These are phyloP conservation scores for Peronosclerospora sorghi DNA, from an alignment of 352 stramenopile species.

Conservation along the genomic window DNA sequence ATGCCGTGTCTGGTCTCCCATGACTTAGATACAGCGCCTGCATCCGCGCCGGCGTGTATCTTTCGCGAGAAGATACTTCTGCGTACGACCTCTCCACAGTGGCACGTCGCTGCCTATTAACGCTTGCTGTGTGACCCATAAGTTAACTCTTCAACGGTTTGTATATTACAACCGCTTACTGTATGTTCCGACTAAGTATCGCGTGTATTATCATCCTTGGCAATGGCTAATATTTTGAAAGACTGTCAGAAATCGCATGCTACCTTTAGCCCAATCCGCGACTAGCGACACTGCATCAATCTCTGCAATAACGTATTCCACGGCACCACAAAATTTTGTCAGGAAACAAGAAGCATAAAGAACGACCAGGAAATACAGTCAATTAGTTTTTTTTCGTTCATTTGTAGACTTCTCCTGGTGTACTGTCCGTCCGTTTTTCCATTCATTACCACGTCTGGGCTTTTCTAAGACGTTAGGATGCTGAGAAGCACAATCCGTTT, in stretches of 20 bases:
- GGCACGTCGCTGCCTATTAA: conserved; percentile 34
- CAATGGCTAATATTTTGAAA: too few relatives aligned
- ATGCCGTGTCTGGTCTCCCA: conserved; percentile 70
- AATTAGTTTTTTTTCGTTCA: conserved; percentile 19
- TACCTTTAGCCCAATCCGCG: too few relatives aligned
- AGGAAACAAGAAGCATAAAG: too few relatives aligned
- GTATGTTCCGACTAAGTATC: too few relatives aligned
- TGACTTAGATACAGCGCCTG: conserved; percentile 76
- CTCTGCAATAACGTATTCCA: too few relatives aligned
- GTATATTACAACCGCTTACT: too few relatives aligned
- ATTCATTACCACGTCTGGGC: conserved; percentile 16
- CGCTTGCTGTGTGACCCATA: conserved; percentile 71
- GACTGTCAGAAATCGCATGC: too few relatives aligned
- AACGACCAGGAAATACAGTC: background rate
- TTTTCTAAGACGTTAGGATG: conserved; percentile 20
- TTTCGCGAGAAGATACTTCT: conserved; percentile 23
- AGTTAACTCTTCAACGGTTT: background rate
- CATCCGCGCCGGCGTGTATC: conserved; percentile 75
- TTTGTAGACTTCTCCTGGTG: conserved; percentile 18
- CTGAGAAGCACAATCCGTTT: conserved; percentile 18
- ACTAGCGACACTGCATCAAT: too few relatives aligned
- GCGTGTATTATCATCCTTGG: too few relatives aligned
- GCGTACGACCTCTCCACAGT: conserved; percentile 19
- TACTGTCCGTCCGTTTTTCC: conserved; percentile 19
- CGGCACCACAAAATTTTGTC: too few relatives aligned